A percentile compares a stretch with the other conserved stretches of the same genome.
These are phyloP conservation scores for Gossypium thurberi DNA, from an alignment of 345 rosid genomes.

Conservation along the genomic window DNA sequence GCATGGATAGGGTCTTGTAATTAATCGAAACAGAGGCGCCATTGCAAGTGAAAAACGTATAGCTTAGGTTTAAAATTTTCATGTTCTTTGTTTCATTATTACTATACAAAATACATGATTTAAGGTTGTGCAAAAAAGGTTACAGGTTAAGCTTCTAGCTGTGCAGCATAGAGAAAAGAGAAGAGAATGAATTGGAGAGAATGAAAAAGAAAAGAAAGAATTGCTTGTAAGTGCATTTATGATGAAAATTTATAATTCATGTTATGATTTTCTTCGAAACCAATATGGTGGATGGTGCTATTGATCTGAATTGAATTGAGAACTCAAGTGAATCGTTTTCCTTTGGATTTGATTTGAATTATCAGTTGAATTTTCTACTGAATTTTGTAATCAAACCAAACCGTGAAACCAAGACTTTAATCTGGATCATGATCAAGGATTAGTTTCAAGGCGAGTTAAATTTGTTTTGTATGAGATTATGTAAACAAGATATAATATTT, in stretches of 20 bases:
- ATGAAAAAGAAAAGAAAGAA: background rate
- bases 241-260: background rate
- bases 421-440: background rate
- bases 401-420: background rate
- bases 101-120: constrained; percentile 27
- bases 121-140: constrained; percentile 49
- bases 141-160: constrained; percentile 46
- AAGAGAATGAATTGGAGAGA: background rate
- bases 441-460: background rate
- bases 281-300: background rate
- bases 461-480: background rate
- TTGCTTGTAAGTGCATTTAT: background rate
- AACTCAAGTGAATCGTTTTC: background rate
- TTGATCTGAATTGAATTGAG: background rate
- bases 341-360: background rate
- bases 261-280: too few relatives aligned
- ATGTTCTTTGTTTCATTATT: constrained; percentile 24
- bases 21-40: constrained; percentile 25
- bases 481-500: background rate
- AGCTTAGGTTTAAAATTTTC: constrained; percentile 22
- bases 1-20: constrained; percentile 43
- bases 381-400: too few relatives aligned
- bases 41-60: constrained; percentile 19
- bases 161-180: constrained; percentile 14
- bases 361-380: too few relatives aligned